Evolutionary conservation across 1,284 basidiomycete species (phyloP).

Genomic region (Papiliotrema nemorosa): DNA sequence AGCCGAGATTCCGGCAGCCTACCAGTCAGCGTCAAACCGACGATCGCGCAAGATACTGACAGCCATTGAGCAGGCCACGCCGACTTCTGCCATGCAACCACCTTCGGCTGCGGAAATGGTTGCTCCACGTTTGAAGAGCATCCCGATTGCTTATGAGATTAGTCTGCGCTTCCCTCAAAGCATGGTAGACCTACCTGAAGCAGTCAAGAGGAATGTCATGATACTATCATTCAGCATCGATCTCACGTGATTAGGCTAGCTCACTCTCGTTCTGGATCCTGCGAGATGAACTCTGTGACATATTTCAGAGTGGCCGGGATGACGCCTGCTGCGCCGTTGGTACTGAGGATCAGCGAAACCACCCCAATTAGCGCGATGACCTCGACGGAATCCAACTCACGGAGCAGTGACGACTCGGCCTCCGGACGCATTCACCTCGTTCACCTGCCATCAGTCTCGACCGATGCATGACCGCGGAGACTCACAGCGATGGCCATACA

Average conservation of each 20-base stretch:
- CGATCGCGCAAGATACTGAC: conserved; percentile 16
- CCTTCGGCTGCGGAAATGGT: conserved; percentile 96
- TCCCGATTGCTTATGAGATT: conserved; percentile 66
- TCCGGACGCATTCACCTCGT: conserved; percentile 79
- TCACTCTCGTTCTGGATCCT: conserved; percentile 30
- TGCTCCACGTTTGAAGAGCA: conserved; percentile 95
- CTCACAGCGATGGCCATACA: conserved; percentile 87
- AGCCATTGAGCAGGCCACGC: conserved; percentile 46
- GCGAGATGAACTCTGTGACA: conserved; percentile 36
- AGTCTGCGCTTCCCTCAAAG: neutral
- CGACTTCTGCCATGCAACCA: conserved; percentile 55
- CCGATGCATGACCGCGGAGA: neutral
- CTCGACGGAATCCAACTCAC: conserved; percentile 9
- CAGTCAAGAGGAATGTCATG: conserved; percentile 79
- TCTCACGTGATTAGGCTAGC: conserved; percentile 5
- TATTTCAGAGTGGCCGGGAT: conserved; percentile 71
- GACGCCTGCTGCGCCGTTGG: conserved; percentile 62
- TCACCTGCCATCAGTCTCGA: conserved; percentile 29
- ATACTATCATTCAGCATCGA: conserved; percentile 46
- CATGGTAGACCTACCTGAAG: conserved; percentile 56
- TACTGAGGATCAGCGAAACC: conserved; percentile 14
- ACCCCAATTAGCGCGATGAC: too few species aligned
- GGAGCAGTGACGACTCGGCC: conserved; percentile 93
- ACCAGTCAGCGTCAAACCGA: conserved; percentile 53
- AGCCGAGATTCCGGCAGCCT: conserved; percentile 86